Base-by-base conservation (phyloP, 305 asterid genomes). In the Fraxinus albicans region DNA sequence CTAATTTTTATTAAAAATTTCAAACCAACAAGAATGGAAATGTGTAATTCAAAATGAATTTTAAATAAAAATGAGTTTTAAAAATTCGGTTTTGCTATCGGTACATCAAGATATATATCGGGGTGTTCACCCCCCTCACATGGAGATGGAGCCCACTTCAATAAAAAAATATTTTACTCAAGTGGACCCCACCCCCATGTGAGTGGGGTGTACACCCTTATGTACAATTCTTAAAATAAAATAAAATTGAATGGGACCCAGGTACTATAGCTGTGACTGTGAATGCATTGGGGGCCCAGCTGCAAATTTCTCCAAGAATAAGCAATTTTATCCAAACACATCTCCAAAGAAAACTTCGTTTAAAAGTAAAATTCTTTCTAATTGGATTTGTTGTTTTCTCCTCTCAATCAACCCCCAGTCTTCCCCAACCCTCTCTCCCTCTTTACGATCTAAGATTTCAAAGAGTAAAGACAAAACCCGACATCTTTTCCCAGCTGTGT, bases 391-490 rank as follows among this genome's bases (percentile, higher is more conserved):
- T 17, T 50, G 42, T 70, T 70, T 50, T 4, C 31, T 73, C 53
- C 76, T 53, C 69, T 40, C 21, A 17, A 55, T 84, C 86, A 82
- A 81, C 84, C 83, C 83, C 81, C 84, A 81, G 79, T 87, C 87
- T 17, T 80, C 35, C 83, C 50, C 79, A 33, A 77, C 47, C 27
- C 79, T 6, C 8, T 47, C 47, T 73, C 38, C 23, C 21, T 50
- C 21, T 17, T 50, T 80, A 84, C 91, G 88, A 86, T 86, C 89
- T 78, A 69, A 19, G 6, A 76, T 25, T 15, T 80, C 79, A 38
- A 29, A 69, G 76, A 70, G 76, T 70, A 70, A 31, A 70, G 76
- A 70, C 73, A 27, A 77, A 25, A 29, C 21, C 44, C 25, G 21
- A 55, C 29, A 27, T 77, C 2, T 10, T n/a, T 35, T 31, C 65